Evolutionary conservation across 768 basidiomycete species (phyloP).

Genomic region (Heimioporus sp.): DNA sequence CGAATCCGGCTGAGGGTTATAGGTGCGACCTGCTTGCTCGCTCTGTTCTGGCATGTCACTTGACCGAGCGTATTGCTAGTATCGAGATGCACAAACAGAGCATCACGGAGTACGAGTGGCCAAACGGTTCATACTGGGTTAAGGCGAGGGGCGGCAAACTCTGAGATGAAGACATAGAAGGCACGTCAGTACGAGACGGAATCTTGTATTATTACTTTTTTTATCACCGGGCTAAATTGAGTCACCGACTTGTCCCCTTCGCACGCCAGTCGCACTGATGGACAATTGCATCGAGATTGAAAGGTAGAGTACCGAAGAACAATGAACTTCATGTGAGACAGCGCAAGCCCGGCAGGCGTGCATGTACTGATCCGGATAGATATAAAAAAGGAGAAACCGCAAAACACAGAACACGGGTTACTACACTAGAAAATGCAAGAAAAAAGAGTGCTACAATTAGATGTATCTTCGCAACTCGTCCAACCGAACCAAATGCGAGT

Average conservation of each 20-base stretch:
- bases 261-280: background rate
- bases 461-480: conserved; percentile 15
- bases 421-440: conserved; percentile 28
- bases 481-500: conserved; percentile 1
- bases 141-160: conserved; percentile 4
- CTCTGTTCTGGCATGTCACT: background rate
- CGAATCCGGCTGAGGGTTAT: conserved; percentile 74
- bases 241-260: background rate
- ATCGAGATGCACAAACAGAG: conserved; percentile 86
- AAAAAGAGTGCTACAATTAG: conserved; percentile 23
- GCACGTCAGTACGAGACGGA: background rate
- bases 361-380: conserved; percentile 19
- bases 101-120: conserved; percentile 84
- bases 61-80: conserved; percentile 35
- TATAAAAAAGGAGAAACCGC: conserved; percentile 14
- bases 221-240: background rate
- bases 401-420: conserved; percentile 11
- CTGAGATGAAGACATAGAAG: background rate
- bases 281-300: conserved; percentile 1
- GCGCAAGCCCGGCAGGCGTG: conserved; percentile 4
- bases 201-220: conserved; percentile 2
- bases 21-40: conserved; percentile 14
- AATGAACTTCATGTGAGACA: conserved; percentile 2
- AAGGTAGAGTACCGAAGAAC: conserved; percentile 3
- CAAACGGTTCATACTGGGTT: conserved; percentile 52